These are phyloP conservation scores for Penicillium pulvis DNA, from an alignment of 495 filamentous ascomycete species.

Conservation along the genomic window DNA sequence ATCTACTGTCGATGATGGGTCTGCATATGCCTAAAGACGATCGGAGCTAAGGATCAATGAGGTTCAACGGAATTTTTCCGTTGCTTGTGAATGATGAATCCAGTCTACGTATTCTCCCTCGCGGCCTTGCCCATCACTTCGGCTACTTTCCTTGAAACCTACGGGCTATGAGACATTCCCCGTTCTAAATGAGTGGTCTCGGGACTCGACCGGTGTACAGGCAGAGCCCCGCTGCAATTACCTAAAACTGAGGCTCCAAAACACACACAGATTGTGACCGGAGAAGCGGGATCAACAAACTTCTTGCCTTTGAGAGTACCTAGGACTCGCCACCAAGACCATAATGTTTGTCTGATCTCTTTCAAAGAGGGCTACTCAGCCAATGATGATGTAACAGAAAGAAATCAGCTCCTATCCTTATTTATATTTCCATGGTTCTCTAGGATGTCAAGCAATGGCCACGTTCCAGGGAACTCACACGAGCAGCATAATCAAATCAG, in stretches of 20 bases:
- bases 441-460: not conserved
- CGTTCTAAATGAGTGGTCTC: not conserved
- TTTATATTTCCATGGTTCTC: conserved; percentile 1
- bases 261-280: not conserved
- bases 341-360: not conserved
- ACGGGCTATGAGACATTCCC: not conserved
- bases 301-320: not conserved
- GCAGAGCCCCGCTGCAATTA: not conserved
- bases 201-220: not conserved
- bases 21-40: conserved; percentile 80
- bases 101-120: not conserved
- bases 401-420: not conserved
- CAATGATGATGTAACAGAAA: not conserved
- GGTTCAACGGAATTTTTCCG: not conserved
- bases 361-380: not conserved
- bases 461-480: not conserved
- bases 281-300: not conserved
- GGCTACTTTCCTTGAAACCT: not conserved
- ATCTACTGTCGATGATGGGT: conserved; percentile 83
- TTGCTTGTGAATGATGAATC: not conserved
- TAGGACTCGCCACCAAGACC: not conserved
- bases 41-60: conserved; percentile 19
- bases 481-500: not conserved
- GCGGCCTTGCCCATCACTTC: not conserved
- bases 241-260: not conserved